Evolutionary conservation across 768 basidiomycete species (phyloP).

Genomic region (Asterophora parasitica): DNA sequence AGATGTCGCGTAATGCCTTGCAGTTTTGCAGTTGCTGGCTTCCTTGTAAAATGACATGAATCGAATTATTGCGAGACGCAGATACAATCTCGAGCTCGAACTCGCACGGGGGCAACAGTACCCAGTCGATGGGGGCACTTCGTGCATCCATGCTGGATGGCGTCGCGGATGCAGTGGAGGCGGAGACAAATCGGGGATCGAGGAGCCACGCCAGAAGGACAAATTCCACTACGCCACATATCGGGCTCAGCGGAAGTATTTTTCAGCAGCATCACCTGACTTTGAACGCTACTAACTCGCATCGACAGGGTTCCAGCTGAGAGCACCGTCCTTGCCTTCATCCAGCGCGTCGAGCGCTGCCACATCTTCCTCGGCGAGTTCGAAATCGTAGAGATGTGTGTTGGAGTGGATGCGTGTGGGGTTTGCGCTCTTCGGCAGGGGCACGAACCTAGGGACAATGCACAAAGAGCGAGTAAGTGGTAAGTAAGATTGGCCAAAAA

Average conservation of each 20-base stretch:
- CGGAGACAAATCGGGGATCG: too few species aligned
- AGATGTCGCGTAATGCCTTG: slow-evolving; percentile 13
- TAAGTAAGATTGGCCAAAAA: too few species aligned
- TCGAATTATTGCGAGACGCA: slow-evolving; percentile 3
- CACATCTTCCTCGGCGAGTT: slow-evolving; percentile 63
- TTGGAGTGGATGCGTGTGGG: slow-evolving; percentile 71
- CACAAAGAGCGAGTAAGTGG: neutral
- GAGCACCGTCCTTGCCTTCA: slow-evolving; percentile 62
- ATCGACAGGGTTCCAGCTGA: slow-evolving; percentile 85
- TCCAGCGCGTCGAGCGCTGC: slow-evolving; percentile 62
- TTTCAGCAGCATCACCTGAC: too few species aligned
- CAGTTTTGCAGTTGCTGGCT: neutral
- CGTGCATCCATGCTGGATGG: too few species aligned
- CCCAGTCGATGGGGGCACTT: too few species aligned
- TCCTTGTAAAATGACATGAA: slow-evolving; percentile 7
- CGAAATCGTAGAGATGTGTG: slow-evolving; percentile 70
- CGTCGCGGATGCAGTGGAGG: too few species aligned
- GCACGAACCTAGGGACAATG: slow-evolving; percentile 54
- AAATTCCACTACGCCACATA: neutral
- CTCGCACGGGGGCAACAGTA: too few species aligned
- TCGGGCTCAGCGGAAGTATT: too few species aligned
- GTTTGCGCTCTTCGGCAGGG: slow-evolving; percentile 78
- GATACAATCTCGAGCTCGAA: too few species aligned
- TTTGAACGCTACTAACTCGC: slow-evolving; percentile 17
- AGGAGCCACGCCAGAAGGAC: neutral